These are phyloP conservation scores for Tilletia setariae DNA, from an alignment of 1,284 basidiomycete genomes.

Conservation along the genomic window DNA sequence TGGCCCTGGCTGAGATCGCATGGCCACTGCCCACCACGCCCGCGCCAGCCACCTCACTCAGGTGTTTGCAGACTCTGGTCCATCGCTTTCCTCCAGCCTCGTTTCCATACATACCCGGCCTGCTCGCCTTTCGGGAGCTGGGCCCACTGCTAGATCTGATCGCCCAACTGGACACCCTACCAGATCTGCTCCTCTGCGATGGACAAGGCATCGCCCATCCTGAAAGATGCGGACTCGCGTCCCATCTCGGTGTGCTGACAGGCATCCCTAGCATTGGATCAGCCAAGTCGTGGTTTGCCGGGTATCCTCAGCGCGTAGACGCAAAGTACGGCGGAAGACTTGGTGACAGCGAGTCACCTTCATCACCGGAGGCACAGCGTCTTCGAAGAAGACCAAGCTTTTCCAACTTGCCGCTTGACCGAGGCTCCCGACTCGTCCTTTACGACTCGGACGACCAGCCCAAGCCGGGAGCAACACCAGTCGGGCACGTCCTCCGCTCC, in stretches of 20 bases:
- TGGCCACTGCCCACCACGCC: neutral
- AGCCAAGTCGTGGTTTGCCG: slow-evolving; percentile 6
- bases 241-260: neutral
- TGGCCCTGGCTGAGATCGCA: neutral
- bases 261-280: neutral
- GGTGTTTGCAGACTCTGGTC: neutral
- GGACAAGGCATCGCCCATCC: slow-evolving; percentile 8
- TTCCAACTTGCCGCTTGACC: neutral
- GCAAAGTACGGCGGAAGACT: neutral
- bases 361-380: neutral
- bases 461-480: neutral
- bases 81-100: neutral
- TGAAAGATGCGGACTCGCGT: neutral
- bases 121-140: slow-evolving; percentile 6
- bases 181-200: slow-evolving; percentile 7
- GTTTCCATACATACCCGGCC: slow-evolving; percentile 12
- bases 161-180: neutral
- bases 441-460: neutral
- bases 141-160: neutral
- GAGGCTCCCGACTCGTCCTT: neutral
- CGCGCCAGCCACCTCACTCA: neutral
- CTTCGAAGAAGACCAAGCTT: neutral
- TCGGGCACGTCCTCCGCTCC: neutral
- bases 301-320: neutral
- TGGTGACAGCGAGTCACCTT: too few relatives aligned